These are phyloP conservation scores for Liquidambar formosana DNA, from an alignment of 164 flowering plant genomes.

Conservation along the genomic window DNA sequence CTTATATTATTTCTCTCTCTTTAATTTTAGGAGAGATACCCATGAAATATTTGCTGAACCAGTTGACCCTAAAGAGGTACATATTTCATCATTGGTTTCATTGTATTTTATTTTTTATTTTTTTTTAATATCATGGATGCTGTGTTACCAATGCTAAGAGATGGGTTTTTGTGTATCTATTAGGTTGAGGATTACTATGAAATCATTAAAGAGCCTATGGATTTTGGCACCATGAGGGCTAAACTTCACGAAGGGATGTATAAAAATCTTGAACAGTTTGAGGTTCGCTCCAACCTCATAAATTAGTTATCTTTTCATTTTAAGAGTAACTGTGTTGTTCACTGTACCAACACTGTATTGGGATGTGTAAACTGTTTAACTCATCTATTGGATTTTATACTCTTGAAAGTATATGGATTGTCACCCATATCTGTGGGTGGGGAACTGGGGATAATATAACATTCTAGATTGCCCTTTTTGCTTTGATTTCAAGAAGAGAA, in stretches of 20 bases:
- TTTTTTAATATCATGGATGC: not conserved
- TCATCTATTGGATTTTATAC: not conserved
- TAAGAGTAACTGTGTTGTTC: not conserved
- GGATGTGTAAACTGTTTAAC: not conserved
- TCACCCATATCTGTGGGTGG: not conserved
- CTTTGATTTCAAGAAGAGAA: too few species aligned
- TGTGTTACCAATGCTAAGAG: not conserved
- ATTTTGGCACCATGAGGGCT: constrained; percentile 83
- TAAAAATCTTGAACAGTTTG: constrained; percentile 55
- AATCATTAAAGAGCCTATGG: constrained; percentile 82
- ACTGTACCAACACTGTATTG: not conserved
- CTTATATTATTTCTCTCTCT: not conserved
- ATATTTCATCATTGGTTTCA: constrained; percentile 13
- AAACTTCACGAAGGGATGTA: constrained; percentile 82
- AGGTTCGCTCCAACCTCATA: constrained; percentile 43
- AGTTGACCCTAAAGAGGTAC: constrained; percentile 71
- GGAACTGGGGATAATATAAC: not conserved
- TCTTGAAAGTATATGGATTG: too few species aligned
- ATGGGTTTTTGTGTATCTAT: constrained; percentile 4
- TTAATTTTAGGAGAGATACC: constrained; percentile 56
- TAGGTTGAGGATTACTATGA: constrained; percentile 76
- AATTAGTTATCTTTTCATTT: not conserved
- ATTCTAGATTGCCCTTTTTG: not conserved
- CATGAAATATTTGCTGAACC: constrained; percentile 74
- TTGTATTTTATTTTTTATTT: not conserved